Base-by-base conservation (phyloP, 1,284 basidiomycete species). In the Cryptococcus amylolentus region DNA sequence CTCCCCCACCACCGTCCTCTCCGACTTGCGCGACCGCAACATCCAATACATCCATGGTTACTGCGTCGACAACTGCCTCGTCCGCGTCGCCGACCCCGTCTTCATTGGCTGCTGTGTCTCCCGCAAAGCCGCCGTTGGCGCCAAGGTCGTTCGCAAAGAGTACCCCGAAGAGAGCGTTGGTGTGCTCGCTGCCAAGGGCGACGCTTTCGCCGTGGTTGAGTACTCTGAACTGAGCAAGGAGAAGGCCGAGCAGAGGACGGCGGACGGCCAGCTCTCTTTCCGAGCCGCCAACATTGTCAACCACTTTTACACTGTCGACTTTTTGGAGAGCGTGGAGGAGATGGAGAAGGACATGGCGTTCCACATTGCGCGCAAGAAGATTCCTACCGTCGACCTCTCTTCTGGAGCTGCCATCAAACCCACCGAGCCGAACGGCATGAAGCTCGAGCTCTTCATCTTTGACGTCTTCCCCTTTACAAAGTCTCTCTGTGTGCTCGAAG, bases 331-430 rank as follows among this genome's bases (percentile, higher is more conserved):
- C 37, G 87, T 95, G 58, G 86, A 89, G 66, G 80, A 83, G 2
- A 94, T 97, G 75, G 95, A 98, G 77, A 81, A 84, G 45, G 81
- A 91, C 64, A 89, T 98, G 79, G 88, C 93, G 26, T 97, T 90
- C 84, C 96, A 99, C 81, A 92, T 99, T 72, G 96, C 96, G 37
- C 86, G 89, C 69, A 98, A 99, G 80, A 98, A 98, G 83, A 98
- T 98, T 67, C 84, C 92, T 16, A 84, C 88, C 65, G 80, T 95
- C 62, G 86, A 91, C 71, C 70, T 89, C 49, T 75, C 81, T 48
- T 83, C 82, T 5, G 90, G 88, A 38, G 69, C 78, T 52, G 48
- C 72, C 3, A 77, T 92, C 73, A 95, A 93, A 75, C 94, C 95
- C 5, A 78, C 78, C 55, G 86, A 86, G 71, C 90, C 92, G n/a